A percentile compares a stretch with the other conserved stretches of the same genome.
Conservation (phyloP, 116 monocot species). For the Iris pallida region DNA sequence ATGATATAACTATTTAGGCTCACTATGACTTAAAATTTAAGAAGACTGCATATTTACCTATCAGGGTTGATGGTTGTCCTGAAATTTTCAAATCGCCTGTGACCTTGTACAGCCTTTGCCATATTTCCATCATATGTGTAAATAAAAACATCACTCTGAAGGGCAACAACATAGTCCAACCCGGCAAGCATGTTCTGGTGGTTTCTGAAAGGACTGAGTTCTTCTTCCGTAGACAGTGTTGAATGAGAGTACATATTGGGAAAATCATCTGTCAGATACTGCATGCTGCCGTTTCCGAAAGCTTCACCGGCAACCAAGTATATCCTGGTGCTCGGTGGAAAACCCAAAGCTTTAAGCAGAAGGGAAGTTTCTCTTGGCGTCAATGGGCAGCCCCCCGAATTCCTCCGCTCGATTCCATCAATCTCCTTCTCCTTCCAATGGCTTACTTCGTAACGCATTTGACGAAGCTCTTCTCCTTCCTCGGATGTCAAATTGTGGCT, state of each 20-base stretch:
- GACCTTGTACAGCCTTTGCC: slow-evolving; percentile 96
- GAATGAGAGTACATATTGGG: slow-evolving; percentile 78
- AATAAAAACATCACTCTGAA: slow-evolving; percentile 89
- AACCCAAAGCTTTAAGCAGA: slow-evolving; percentile 85
- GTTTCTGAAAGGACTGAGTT: slow-evolving; percentile 60
- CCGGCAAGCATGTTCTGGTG: slow-evolving; percentile 99
- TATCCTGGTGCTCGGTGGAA: slow-evolving; percentile 72
- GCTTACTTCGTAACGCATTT: slow-evolving; percentile 79
- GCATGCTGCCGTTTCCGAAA: slow-evolving; percentile 86
- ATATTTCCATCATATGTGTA: slow-evolving; percentile 97
- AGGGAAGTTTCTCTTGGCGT: slow-evolving; percentile 93
- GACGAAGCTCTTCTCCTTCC: slow-evolving; percentile 70
- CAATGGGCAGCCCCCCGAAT: slow-evolving; percentile 76
- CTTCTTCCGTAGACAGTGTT: slow-evolving; percentile 60
- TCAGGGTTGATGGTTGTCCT: slow-evolving; percentile 91
- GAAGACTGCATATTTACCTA: slow-evolving; percentile 37
- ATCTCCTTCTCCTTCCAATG: slow-evolving; percentile 99
- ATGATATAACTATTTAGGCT: too few relatives aligned
- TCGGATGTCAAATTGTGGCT: slow-evolving; percentile 70
- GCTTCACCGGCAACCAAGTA: slow-evolving; percentile 95
- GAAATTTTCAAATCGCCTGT: slow-evolving; percentile 85
- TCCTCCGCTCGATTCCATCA: slow-evolving; percentile 64
- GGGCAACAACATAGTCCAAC: slow-evolving; percentile 89
- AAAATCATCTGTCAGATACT: slow-evolving; percentile 58
- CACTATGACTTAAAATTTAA: neutral